Percentiles rank a stretch among this genome's conserved stretches.
Conservation (phyloP, 2,329 filamentous ascomycete genomes). For the Neonectria ditissima region DNA sequence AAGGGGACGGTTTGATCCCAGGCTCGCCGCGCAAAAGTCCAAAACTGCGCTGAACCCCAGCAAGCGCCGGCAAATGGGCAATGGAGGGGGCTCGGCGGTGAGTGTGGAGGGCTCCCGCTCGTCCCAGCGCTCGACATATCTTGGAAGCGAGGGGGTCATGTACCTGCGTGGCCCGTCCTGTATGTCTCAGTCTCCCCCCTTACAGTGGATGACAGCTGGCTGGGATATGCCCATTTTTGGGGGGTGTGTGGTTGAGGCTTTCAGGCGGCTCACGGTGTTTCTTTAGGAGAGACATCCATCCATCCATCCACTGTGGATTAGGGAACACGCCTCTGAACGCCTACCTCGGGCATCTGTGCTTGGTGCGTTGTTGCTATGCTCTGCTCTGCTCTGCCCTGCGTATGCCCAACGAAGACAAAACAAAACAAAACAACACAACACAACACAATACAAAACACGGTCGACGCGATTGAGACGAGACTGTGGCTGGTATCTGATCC, state of each 20-base stretch:
- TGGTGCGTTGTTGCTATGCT: not conserved
- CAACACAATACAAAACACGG: not conserved
- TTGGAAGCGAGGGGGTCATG: slow-evolving; percentile 13
- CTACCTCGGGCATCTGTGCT: too few relatives aligned
- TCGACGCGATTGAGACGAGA: not conserved
- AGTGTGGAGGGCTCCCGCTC: not conserved
- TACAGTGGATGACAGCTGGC: slow-evolving; percentile 29
- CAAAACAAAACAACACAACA: not conserved
- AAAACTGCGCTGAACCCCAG: slow-evolving; percentile 4
- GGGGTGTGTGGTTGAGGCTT: not conserved
- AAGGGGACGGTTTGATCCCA: not conserved
- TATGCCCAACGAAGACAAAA: not conserved
- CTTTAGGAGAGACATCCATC: not conserved
- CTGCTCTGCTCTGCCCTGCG: not conserved
- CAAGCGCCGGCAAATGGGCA: slow-evolving; percentile 23
- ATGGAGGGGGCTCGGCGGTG: slow-evolving; percentile 14
- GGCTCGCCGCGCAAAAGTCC: not conserved
- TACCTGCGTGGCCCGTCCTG: slow-evolving; percentile 31
- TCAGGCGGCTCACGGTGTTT: not conserved
- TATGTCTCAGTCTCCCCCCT: slow-evolving; percentile 34
- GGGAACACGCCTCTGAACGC: too few relatives aligned
- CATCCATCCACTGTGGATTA: too few relatives aligned
- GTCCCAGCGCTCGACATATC: slow-evolving; percentile 5
- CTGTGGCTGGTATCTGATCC: not conserved
- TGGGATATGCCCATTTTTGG: slow-evolving; percentile 19